Base-by-base conservation (phyloP, 1,284 basidiomycete species). In the Microbotryum violaceum region DNA sequence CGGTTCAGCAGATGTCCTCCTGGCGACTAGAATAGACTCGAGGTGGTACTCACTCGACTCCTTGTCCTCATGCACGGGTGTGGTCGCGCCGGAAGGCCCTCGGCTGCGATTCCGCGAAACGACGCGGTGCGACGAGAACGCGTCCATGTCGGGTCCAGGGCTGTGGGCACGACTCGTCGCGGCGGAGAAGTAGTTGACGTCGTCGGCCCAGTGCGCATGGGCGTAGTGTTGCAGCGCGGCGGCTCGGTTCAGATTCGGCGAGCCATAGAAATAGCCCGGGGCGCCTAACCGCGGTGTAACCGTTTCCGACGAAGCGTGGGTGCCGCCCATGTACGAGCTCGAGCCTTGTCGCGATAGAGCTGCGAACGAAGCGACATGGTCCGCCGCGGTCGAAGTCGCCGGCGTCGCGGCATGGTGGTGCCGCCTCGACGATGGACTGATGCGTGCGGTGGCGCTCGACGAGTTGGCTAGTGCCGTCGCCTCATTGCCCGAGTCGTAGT, bases 401-500 rank as follows among this genome's bases (percentile, higher is more conserved):
- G 47, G 16, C n/a, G 47, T 4, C 7, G 23, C 21, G 44, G 25
- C 42, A 23, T 23, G 42, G 25, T 47, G n/a, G 10, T 33, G 37
- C 23, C n/a, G 42, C 44, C 31, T 25, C 57, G 21, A 33, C 27
- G 21, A 16, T 29, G 29, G 23, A 37, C 54, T 48, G 58, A 14
- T 54, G 50, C 49, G 48, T 45, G 49, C 54, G 48, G 27, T 60
- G 21, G 49, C 49, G 25, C 44, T 42, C 33, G 31, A 27, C 29
- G 48, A 48, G 18, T 48, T 33, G 21, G 45, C 27, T 5, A 12
- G 48, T 6, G 53, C 27, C 7, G 59, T 31, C 7, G 59, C 52
- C 16, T 68, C 66, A 14, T 25, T 31, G 3, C 61, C 59, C 47
- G 66, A 68, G 44, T 68, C 66, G 56, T 68, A 68, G 23, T 59